Percentiles rank a stretch among this genome's conserved stretches.
Conservation (phyloP, 2,329 filamentous ascomycete genomes). For the Dactylonectria macrodidyma region DNA sequence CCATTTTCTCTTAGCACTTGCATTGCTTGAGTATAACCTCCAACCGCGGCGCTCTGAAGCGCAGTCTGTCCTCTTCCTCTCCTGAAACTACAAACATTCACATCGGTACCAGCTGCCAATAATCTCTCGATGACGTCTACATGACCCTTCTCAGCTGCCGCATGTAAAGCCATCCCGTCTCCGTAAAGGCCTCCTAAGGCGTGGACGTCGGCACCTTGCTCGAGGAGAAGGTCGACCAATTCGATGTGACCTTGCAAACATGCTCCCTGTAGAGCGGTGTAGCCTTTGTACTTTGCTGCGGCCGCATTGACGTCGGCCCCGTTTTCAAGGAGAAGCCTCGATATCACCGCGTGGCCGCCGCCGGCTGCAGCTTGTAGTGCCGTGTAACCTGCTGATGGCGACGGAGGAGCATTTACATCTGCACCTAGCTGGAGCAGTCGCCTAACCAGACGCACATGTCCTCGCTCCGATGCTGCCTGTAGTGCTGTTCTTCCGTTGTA, state of each 20-base stretch:
- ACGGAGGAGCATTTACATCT: constrained; percentile 10
- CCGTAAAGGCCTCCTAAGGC: neutral
- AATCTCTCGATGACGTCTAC: neutral
- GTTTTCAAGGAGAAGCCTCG: constrained; percentile 5
- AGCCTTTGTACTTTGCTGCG: constrained; percentile 7
- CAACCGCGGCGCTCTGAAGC: neutral
- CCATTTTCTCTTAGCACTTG: constrained; percentile 3
- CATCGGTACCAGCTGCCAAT: constrained; percentile 8
- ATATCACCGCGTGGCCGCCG: neutral
- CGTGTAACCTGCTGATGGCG: neutral
- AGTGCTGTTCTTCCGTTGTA: constrained; percentile 11
- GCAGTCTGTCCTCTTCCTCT: constrained; percentile 10
- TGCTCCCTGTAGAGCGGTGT: constrained; percentile 5
- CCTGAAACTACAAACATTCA: constrained; percentile 1
- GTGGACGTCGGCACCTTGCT: neutral
- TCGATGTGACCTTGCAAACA: constrained; percentile 1
- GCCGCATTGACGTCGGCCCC: neutral
- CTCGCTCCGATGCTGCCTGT: constrained; percentile 5
- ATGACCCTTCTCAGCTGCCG: neutral
- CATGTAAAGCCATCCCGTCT: constrained; percentile 5
- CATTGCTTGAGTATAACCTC: neutral
- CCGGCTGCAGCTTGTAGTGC: constrained; percentile 4
- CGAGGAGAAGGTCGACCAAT: constrained; percentile 7
- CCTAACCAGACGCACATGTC: neutral
- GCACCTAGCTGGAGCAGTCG: constrained; percentile 3